Conservation (phyloP, 148 eudicot species). For the Rhododendron mucronatum region DNA sequence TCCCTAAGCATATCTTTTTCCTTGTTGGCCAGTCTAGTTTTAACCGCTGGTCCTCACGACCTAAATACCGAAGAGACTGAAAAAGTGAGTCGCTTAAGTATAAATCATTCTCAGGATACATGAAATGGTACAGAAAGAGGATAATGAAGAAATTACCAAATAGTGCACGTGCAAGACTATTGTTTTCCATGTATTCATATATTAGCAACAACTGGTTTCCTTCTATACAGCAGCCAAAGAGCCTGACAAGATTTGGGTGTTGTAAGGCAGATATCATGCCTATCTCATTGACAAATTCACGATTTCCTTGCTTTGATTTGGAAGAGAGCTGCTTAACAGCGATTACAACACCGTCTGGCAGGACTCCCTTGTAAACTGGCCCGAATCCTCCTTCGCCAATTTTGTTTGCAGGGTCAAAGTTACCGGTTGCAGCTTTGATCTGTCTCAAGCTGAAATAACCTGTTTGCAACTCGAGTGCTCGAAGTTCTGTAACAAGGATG, state of each 20-base stretch:
- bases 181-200: conserved; percentile 83
- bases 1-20: conserved; percentile 47
- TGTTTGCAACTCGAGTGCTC: conserved; percentile 43
- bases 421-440: conserved; percentile 65
- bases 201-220: conserved; percentile 62
- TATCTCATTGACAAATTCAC: conserved; percentile 70
- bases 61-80: conserved; percentile 10
- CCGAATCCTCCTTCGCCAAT: conserved; percentile 94
- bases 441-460: conserved; percentile 75
- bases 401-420: conserved; percentile 56
- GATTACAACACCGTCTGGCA: conserved; percentile 65
- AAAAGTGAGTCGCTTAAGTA: background rate
- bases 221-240: conserved; percentile 76
- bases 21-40: conserved; percentile 57
- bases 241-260: conserved; percentile 86
- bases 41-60: conserved; percentile 33
- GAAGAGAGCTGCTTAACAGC: conserved; percentile 93
- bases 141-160: conserved; percentile 40
- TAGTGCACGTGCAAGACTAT: conserved; percentile 71
- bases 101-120: background rate
- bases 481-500: conserved; percentile 44
- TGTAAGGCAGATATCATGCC: conserved; percentile 88
- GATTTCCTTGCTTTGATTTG: conserved; percentile 73
- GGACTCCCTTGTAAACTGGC: conserved; percentile 83
- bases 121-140: background rate